Base-by-base conservation (phyloP, 108 stramenopile species). In the Schizochytrium sp. region DNA sequence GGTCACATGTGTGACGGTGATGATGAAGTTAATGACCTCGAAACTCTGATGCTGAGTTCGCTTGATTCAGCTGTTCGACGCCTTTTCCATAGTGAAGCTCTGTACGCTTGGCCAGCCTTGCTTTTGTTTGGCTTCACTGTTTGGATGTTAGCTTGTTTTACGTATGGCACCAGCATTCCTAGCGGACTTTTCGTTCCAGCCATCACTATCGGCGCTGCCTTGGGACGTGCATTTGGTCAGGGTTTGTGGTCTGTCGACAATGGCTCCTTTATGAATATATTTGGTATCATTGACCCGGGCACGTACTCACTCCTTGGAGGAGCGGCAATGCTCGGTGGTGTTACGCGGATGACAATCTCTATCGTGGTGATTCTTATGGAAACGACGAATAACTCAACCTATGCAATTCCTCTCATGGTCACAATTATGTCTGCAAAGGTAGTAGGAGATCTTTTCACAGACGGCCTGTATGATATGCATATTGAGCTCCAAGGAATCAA, bases 301-400 rank as follows among this genome's bases (percentile, higher is more conserved):
- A 98, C 97, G 4, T 99, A 98, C 91, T 97, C 98, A 12, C 93
- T 99, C 72, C 97, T 99, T 92, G 98, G 98, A 8, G 96, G 96
- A 44, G 98, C 98, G 0, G 97, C 97, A 55, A 95, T 97, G 17
- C 92, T 98, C 64, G 97, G 97, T 46, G 99, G 99, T 50, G 98
- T 98, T 96, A 97, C 98, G n/a, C 93, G 99, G 76, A 98, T 99
- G 99, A 99, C 99, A 10, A 99, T 99, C 72, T 96, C 96, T 3
- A 94, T 99, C 59, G 98, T 97, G 8, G 99, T 98, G 46, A 98
- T 99, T 46, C 92, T 99, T 7, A 89, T 99, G 57, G 98, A 99
- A 90, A 97, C 98, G 19, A 99, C 99, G 49, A 98, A 98, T 55
- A 97, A 99, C 92, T 96, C 98, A 96, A 97, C 98, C 91, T 98